Conservation (phyloP, 2,329 filamentous ascomycete genomes). For the Orbilia brochopaga region DNA sequence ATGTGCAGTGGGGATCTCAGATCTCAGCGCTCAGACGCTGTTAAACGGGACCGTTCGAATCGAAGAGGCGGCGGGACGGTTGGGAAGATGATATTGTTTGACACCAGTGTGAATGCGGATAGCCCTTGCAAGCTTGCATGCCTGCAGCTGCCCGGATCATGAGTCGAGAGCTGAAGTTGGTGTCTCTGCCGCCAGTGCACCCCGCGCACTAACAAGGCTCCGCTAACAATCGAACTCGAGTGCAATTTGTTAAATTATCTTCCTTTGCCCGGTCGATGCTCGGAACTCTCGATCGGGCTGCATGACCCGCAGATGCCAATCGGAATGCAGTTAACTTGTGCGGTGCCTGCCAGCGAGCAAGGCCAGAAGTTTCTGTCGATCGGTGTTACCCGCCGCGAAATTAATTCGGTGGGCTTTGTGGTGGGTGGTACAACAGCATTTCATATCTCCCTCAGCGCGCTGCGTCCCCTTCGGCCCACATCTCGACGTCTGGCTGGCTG, state of each 20-base stretch:
- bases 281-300: background rate
- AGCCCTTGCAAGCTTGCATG: too few species aligned
- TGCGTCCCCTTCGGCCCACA: background rate
- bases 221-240: too few species aligned
- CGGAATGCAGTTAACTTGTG: background rate
- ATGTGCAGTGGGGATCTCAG: too few species aligned
- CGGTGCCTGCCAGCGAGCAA: slow-evolving; percentile 5
- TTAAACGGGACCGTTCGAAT: too few species aligned
- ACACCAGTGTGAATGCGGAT: too few species aligned
- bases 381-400: slow-evolving; percentile 26
- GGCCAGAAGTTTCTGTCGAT: slow-evolving; percentile 33
- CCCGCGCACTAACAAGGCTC: too few species aligned
- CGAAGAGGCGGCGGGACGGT: too few species aligned
- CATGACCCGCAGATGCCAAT: slow-evolving; percentile 34
- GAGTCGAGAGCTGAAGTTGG: too few species aligned
- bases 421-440: slow-evolving; percentile 27
- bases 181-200: too few species aligned
- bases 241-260: background rate
- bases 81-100: too few species aligned
- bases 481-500: background rate
- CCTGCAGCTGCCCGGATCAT: too few species aligned
- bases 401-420: slow-evolving; percentile 24
- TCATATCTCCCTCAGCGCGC: slow-evolving; percentile 16
- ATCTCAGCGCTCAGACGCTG: too few species aligned
- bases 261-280: background rate